Conservation (phyloP, 176 grass and related monocot genomes). For the Zoysia pacifica region DNA sequence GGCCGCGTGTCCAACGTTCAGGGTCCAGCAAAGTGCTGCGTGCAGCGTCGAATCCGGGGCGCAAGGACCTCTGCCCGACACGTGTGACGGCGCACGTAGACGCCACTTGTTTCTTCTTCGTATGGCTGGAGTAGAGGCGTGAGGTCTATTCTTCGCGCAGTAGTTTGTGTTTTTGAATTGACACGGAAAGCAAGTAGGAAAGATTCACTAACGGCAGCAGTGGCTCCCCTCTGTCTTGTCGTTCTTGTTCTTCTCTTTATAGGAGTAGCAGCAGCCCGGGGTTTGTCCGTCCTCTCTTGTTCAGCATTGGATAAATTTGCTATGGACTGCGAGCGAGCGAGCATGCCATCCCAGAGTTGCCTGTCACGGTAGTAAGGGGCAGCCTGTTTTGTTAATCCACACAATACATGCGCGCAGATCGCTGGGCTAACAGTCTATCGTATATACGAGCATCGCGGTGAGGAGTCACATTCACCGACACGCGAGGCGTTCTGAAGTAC, state of each 20-base stretch:
- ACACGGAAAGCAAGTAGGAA: not conserved
- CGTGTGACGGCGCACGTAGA: not conserved
- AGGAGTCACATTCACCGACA: not conserved
- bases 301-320: not conserved
- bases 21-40: not conserved
- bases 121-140: not conserved
- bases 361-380: not conserved
- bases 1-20: not conserved
- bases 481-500: too few species aligned
- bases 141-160: not conserved
- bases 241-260: too few species aligned
- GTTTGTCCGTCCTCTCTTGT: not conserved
- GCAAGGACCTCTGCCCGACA: not conserved
- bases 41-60: not conserved
- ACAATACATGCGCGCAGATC: too few species aligned
- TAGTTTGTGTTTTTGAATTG: conserved; percentile 1
- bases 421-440: too few species aligned
- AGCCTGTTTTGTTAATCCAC: too few species aligned
- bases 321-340: not conserved
- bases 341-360: not conserved
- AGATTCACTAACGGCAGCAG: too few species aligned
- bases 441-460: not conserved
- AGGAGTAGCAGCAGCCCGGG: not conserved
- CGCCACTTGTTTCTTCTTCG: not conserved
- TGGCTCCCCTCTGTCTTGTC: too few species aligned